Evolutionary conservation across 2,329 filamentous ascomycete species (phyloP).

Genomic region (Grosmannia serpens): DNA sequence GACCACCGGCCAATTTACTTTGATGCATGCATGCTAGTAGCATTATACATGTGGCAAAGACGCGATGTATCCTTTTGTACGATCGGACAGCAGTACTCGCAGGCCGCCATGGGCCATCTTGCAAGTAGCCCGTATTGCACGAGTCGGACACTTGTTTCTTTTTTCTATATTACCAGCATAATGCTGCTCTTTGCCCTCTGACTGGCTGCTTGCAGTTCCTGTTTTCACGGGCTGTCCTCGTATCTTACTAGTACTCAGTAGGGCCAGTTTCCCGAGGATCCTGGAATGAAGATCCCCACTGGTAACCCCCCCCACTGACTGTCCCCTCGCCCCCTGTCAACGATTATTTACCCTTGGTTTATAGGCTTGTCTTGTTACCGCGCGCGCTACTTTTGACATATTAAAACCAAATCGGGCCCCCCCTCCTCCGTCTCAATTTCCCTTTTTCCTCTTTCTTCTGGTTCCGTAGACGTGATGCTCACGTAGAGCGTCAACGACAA

Average conservation of each 20-base stretch:
- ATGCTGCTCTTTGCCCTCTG: not conserved
- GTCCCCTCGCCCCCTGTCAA: not conserved
- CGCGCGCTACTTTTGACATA: constrained; percentile 6
- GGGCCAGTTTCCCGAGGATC: not conserved
- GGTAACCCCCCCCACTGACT: not conserved
- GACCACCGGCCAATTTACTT: too few relatives aligned
- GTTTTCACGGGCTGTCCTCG: not conserved
- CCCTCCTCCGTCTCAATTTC: constrained; percentile 4
- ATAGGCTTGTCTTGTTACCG: not conserved
- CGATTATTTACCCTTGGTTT: not conserved
- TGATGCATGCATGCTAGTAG: too few relatives aligned
- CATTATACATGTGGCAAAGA: too few relatives aligned
- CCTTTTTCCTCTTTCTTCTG: not conserved
- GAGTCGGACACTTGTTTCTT: not conserved
- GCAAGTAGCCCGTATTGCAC: not conserved
- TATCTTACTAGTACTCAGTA: not conserved
- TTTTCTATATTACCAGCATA: not conserved
- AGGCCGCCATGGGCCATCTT: not conserved
- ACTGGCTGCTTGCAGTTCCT: not conserved
- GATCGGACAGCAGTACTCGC: too few relatives aligned
- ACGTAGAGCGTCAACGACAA: constrained; percentile 3
- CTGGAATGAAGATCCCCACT: constrained; percentile 3
- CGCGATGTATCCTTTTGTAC: too few relatives aligned
- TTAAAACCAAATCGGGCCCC: constrained; percentile 11
- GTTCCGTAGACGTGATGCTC: constrained; percentile 9